These are phyloP conservation scores for Nakazawaea wyomingensis DNA, from an alignment of 805 yeast genomes.

Conservation along the genomic window DNA sequence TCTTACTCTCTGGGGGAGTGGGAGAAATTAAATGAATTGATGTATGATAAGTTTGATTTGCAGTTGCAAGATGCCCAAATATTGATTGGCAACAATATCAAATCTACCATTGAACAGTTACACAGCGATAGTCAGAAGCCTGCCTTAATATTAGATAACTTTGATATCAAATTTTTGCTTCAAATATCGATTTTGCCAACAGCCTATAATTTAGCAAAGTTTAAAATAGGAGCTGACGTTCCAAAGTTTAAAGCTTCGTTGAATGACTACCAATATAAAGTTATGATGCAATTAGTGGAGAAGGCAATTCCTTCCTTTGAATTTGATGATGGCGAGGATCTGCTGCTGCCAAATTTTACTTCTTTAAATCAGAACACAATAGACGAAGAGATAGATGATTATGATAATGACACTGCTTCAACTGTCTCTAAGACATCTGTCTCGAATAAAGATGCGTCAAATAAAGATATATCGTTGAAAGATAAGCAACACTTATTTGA, in stretches of 20 bases:
- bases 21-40: conserved; percentile 64
- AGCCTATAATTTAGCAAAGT: conserved; percentile 65
- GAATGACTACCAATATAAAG: conserved; percentile 87
- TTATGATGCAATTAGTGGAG: conserved; percentile 73
- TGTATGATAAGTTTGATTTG: conserved; percentile 86
- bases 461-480: conserved; percentile 13
- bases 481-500: conserved; percentile 62
- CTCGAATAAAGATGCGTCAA: conserved; percentile 3
- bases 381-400: conserved; percentile 12
- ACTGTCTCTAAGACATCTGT: conserved; percentile 15
- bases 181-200: conserved; percentile 85
- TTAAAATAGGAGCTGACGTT: conserved; percentile 70
- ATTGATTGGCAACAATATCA: conserved; percentile 76
- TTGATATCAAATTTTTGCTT: conserved; percentile 66
- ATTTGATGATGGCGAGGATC: conserved; percentile 26
- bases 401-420: conserved; percentile 18
- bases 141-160: conserved; percentile 66
- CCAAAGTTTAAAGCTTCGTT: conserved; percentile 68
- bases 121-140: conserved; percentile 42
- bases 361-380: conserved; percentile 12
- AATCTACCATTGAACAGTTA: conserved; percentile 70
- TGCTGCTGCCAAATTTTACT: conserved; percentile 32
- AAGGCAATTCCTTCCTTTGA: conserved; percentile 56
- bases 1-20: conserved; percentile 54
- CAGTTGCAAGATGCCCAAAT: conserved; percentile 82